These are phyloP conservation scores for Inga laurina DNA, from an alignment of 306 rosid species.

Conservation along the genomic window DNA sequence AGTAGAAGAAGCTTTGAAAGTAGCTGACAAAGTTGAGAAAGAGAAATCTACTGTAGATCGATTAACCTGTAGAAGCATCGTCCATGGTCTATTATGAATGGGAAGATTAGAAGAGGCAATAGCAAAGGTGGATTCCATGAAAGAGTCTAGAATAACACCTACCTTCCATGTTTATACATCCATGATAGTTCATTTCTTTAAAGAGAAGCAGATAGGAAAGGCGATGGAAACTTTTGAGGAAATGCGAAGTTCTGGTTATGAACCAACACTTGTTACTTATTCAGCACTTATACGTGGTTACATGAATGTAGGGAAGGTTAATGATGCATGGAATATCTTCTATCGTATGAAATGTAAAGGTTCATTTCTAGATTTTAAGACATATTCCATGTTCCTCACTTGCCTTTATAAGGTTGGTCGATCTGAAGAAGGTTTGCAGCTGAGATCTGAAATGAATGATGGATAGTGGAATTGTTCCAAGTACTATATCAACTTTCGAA, in stretches of 20 bases:
- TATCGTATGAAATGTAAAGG: slow-evolving; percentile 68
- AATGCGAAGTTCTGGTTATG: slow-evolving; percentile 68
- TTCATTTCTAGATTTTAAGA: slow-evolving; percentile 75
- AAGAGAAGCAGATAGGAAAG: slow-evolving; percentile 59
- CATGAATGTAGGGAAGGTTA: slow-evolving; percentile 60
- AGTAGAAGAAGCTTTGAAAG: slow-evolving; percentile 70
- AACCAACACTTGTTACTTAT: slow-evolving; percentile 71
- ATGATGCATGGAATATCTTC: slow-evolving; percentile 76
- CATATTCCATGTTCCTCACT: slow-evolving; percentile 73
- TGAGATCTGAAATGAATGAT: slow-evolving; percentile 77
- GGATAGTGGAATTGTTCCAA: slow-evolving; percentile 72
- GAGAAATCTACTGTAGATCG: slow-evolving; percentile 51
- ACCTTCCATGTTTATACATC: slow-evolving; percentile 85
- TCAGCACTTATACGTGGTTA: slow-evolving; percentile 74
- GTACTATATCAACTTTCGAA: slow-evolving; percentile 66
- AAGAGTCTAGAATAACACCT: slow-evolving; percentile 55
- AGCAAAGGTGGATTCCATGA: slow-evolving; percentile 67
- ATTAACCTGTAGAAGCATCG: slow-evolving; percentile 76
- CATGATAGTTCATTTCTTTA: slow-evolving; percentile 64
- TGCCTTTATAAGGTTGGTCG: slow-evolving; percentile 67
- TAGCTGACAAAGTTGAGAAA: slow-evolving; percentile 46
- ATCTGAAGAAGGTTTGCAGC: slow-evolving; percentile 81
- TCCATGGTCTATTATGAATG: slow-evolving; percentile 70
- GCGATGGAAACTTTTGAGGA: slow-evolving; percentile 56
- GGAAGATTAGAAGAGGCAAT: slow-evolving; percentile 70